Evolutionary conservation across 495 filamentous ascomycete genomes (phyloP).

Genomic region (Chaetomium cochliodes): DNA sequence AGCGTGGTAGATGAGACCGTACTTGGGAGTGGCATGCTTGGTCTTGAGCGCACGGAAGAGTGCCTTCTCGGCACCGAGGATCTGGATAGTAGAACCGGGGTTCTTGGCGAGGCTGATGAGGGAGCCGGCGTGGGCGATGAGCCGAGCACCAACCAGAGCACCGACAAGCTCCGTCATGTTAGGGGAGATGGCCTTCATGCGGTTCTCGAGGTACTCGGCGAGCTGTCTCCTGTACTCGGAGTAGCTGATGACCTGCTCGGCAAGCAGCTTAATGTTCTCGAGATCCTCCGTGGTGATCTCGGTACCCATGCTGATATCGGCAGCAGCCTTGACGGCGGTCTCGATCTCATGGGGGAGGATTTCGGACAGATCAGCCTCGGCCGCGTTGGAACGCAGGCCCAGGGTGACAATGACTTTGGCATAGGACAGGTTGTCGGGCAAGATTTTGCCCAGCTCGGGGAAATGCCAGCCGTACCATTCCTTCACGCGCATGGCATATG

Average conservation of each 20-base stretch:
- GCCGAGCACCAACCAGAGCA: slow-evolving; percentile 88
- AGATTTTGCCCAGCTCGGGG: slow-evolving; percentile 92
- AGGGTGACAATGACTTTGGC: slow-evolving; percentile 79
- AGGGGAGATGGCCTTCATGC: slow-evolving; percentile 96
- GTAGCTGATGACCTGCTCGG: slow-evolving; percentile 88
- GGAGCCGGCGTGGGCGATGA: slow-evolving; percentile 94
- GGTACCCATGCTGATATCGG: slow-evolving; percentile 97
- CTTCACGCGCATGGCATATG: slow-evolving; percentile 97
- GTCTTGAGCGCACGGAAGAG: slow-evolving; percentile 98
- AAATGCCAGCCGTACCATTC: slow-evolving; percentile 99
- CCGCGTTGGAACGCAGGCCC: slow-evolving; percentile 78
- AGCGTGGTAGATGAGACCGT: slow-evolving; percentile 97
- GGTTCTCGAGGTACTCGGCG: slow-evolving; percentile 80
- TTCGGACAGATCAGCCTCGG: slow-evolving; percentile 76
- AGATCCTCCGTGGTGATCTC: slow-evolving; percentile 90
- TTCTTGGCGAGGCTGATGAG: slow-evolving; percentile 95
- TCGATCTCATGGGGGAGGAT: slow-evolving; percentile 97
- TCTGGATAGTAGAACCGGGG: slow-evolving; percentile 93
- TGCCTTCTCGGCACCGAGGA: slow-evolving; percentile 97
- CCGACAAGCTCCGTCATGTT: slow-evolving; percentile 94
- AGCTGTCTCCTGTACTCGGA: slow-evolving; percentile 87
- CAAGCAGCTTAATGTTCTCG: slow-evolving; percentile 83
- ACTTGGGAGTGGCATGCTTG: slow-evolving; percentile 99
- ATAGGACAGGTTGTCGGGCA: slow-evolving; percentile 98
- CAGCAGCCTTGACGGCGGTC: slow-evolving; percentile 83